phyloP scores from a whole-genome alignment of 495 filamentous ascomycete species.

The Achaetomiella virescens region DNA sequence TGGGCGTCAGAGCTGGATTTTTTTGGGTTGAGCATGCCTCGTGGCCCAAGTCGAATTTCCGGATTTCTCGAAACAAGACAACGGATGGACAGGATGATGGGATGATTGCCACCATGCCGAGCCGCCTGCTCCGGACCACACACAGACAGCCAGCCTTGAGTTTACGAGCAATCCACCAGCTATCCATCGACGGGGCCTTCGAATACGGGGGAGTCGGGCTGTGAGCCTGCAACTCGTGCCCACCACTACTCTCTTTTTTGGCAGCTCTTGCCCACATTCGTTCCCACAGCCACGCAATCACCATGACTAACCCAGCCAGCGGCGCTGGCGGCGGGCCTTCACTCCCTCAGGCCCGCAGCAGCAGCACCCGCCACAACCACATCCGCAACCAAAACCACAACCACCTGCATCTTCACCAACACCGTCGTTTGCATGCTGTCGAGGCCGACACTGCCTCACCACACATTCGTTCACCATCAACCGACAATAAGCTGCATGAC shows the following conservation, averaged over 20 bases:
- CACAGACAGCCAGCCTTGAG: conserved; percentile 15
- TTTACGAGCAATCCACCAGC: conserved; percentile 23
- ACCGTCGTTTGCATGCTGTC: conserved; percentile 22
- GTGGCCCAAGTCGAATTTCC: conserved; percentile 1
- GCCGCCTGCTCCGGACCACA: conserved; percentile 21
- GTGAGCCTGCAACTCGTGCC: conserved; percentile 7
- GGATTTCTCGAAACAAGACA: conserved; percentile 1
- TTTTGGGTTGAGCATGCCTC: conserved; percentile 5
- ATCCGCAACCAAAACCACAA: conserved; percentile 23
- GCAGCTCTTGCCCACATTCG: conserved; percentile 14
- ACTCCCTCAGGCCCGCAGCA: conserved; percentile 47
- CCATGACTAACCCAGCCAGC: conserved; percentile 40
- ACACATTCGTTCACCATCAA: conserved; percentile 35
- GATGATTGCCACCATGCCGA: conserved; percentile 25
- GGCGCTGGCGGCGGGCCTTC: conserved; percentile 38
- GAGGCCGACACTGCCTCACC: conserved; percentile 9
- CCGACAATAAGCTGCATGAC: conserved; percentile 24
- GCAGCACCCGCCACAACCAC: conserved; percentile 21
- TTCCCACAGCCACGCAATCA: conserved; percentile 28
- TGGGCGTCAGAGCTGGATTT: not conserved
- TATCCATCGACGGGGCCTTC: conserved; percentile 11
- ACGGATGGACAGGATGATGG: conserved; percentile 16
- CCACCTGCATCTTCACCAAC: conserved; percentile 26
- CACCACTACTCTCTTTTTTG: conserved; percentile 10
- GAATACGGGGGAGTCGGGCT: conserved; percentile 29